These are phyloP conservation scores for Suillus americanus DNA, from an alignment of 768 basidiomycete species.

Conservation along the genomic window DNA sequence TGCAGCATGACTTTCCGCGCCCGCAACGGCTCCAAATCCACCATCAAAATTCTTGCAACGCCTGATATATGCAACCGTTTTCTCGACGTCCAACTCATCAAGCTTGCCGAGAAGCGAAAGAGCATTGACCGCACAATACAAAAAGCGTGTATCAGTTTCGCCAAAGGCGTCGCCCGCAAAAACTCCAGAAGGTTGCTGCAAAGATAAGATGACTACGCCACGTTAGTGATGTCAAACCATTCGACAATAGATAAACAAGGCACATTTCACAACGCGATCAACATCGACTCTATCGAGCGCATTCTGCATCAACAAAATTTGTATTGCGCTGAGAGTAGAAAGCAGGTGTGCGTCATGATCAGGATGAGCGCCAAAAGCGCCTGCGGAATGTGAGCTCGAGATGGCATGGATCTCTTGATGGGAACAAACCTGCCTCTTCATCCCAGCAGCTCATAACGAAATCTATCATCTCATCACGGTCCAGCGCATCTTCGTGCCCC, in stretches of 20 bases:
- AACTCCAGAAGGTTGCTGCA: conserved; percentile 83
- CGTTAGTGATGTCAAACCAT: conserved; percentile 2
- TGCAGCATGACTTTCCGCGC: conserved; percentile 91
- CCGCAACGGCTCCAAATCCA: conserved; percentile 81
- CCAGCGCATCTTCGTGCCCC: conserved; percentile 73
- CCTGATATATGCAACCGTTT: conserved; percentile 68
- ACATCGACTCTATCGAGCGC: conserved; percentile 72
- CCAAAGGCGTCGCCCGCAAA: conserved; percentile 91
- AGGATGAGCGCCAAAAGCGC: conserved; percentile 90
- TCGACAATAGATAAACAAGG: conserved; percentile 22
- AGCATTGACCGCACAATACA: conserved; percentile 82
- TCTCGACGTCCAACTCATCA: conserved; percentile 63
- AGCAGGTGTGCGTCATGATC: conserved; percentile 90
- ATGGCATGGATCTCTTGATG: conserved; percentile 6
- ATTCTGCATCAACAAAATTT: conserved; percentile 85
- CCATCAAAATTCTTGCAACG: conserved; percentile 93
- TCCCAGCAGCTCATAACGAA: conserved; percentile 98
- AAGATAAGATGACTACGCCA: conserved; percentile 70
- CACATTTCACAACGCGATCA: conserved; percentile 74
- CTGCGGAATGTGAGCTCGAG: conserved; percentile 38
- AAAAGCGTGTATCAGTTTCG: conserved; percentile 91
- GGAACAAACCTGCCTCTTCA: conserved; percentile 66
- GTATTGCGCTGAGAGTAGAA: conserved; percentile 87
- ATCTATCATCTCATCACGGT: conserved; percentile 78
- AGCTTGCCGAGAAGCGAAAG: conserved; percentile 80